A percentile compares a stretch with the other conserved stretches of the same genome.
Evolutionary conservation across 805 yeast genomes (phyloP).

Genomic region (Priceomyces haplophilus): DNA sequence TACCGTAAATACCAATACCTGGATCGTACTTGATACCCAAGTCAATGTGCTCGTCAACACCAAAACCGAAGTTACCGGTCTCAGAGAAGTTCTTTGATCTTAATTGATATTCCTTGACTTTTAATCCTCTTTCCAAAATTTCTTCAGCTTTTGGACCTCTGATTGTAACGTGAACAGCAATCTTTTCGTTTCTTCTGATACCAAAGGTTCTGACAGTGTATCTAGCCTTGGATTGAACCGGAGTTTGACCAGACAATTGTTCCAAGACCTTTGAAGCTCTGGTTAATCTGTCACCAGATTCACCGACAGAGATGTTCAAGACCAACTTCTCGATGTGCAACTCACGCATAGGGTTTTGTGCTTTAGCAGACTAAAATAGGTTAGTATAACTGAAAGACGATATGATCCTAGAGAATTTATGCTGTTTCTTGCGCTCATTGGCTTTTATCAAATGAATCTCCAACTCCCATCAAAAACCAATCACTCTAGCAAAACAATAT

Average conservation of each 20-base stretch:
- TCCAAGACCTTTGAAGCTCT: constrained; percentile 99
- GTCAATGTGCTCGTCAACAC: constrained; percentile 99
- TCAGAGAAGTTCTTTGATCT: constrained; percentile 91
- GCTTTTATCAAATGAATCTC: no score
- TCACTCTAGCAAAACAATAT: no score
- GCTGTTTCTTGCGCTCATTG: background rate
- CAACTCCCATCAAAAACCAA: no score
- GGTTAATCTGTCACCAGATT: constrained; percentile 99
- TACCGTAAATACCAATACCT: constrained; percentile 99
- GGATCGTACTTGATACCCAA: constrained; percentile 99
- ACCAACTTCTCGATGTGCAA: constrained; percentile 98
- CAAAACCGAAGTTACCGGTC: constrained; percentile 99
- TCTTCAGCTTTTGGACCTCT: constrained; percentile 97
- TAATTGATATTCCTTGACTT: constrained; percentile 99
- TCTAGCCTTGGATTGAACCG: constrained; percentile 99
- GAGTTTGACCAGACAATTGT: constrained; percentile 99
- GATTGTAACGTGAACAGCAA: constrained; percentile 98
- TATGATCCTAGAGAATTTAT: background rate
- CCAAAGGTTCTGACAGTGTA: constrained; percentile 99
- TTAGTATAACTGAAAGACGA: constrained; percentile 12
- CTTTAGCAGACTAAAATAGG: constrained; percentile 29
- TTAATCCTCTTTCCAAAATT: constrained; percentile 98
- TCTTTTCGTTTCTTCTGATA: constrained; percentile 99
- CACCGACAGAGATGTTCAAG: constrained; percentile 99
- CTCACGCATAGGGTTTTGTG: constrained; percentile 97